These are phyloP conservation scores for Emergomyces africanus DNA, from an alignment of 2,329 filamentous ascomycete species.

Conservation along the genomic window DNA sequence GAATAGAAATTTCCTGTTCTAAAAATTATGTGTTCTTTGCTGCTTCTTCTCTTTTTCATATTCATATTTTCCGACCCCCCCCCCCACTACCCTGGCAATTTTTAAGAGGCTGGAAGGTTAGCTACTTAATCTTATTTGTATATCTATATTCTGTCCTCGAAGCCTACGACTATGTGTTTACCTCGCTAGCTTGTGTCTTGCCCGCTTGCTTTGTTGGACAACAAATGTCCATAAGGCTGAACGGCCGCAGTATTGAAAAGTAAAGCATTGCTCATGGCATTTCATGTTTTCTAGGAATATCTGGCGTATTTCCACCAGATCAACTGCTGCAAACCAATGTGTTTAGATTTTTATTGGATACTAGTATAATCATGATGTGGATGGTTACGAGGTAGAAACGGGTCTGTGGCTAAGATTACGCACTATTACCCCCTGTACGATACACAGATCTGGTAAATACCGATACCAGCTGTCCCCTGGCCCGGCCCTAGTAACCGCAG, in stretches of 20 bases:
- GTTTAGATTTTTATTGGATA: neutral
- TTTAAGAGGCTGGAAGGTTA: neutral
- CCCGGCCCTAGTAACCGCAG: neutral
- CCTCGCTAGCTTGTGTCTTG: neutral
- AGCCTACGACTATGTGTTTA: neutral
- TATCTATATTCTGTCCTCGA: neutral
- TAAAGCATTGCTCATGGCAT: neutral
- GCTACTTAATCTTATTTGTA: neutral
- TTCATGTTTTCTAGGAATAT: neutral
- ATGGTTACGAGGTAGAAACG: neutral
- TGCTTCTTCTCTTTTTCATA: neutral
- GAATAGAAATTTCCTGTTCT: conserved; percentile 1
- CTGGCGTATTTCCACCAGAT: neutral
- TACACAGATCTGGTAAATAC: neutral
- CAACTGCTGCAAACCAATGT: neutral
- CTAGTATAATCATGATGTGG: neutral
- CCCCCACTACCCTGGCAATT: neutral
- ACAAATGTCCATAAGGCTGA: neutral
- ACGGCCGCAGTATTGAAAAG: neutral
- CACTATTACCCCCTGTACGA: neutral
- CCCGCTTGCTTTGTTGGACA: neutral
- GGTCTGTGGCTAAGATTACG: neutral
- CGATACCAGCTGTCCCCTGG: neutral
- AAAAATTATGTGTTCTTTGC: neutral
- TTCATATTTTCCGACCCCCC: neutral